phyloP scores from a whole-genome alignment of 352 stramenopile species.

The Pseudoperonospora humuli region DNA sequence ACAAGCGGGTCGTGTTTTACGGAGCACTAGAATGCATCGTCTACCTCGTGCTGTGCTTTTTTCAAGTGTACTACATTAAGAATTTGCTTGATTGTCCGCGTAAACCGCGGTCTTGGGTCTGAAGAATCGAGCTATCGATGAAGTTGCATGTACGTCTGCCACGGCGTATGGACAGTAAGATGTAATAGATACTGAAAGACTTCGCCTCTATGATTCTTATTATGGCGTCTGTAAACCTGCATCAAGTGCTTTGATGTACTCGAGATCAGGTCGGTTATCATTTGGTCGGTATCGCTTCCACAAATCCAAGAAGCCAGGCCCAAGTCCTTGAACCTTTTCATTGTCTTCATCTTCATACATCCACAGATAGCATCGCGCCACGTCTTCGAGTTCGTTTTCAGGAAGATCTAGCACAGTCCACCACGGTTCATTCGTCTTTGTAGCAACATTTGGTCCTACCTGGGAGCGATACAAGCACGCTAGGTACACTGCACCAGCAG shows the following conservation, averaged over 20 bases:
- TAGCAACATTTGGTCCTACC: slow-evolving; percentile 48
- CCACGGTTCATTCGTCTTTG: slow-evolving; percentile 57
- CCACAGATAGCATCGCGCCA: slow-evolving; percentile 49
- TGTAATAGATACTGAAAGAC: background rate
- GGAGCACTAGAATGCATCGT: slow-evolving; percentile 61
- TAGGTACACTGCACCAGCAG: slow-evolving; percentile 60
- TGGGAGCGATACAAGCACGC: slow-evolving; percentile 54
- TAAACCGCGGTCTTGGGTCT: slow-evolving; percentile 45
- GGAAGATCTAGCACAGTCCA: slow-evolving; percentile 52
- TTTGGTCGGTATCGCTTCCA: slow-evolving; percentile 46
- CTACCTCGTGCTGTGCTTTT: slow-evolving; percentile 60
- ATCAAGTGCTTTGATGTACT: slow-evolving; percentile 52
- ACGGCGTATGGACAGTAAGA: background rate
- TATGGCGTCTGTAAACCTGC: slow-evolving; percentile 32
- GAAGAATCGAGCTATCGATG: background rate
- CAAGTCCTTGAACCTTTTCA: slow-evolving; percentile 24
- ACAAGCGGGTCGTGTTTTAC: slow-evolving; percentile 70
- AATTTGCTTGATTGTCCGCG: slow-evolving; percentile 48
- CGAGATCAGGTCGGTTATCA: slow-evolving; percentile 51
- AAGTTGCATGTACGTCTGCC: background rate
- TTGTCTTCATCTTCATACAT: slow-evolving; percentile 53
- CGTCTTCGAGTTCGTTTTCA: slow-evolving; percentile 46
- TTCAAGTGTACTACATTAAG: slow-evolving; percentile 79
- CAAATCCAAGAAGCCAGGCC: slow-evolving; percentile 38
- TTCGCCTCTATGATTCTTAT: background rate